Base-by-base conservation (phyloP, 2,329 filamentous ascomycete species). In the Colletotrichum costaricense region DNA sequence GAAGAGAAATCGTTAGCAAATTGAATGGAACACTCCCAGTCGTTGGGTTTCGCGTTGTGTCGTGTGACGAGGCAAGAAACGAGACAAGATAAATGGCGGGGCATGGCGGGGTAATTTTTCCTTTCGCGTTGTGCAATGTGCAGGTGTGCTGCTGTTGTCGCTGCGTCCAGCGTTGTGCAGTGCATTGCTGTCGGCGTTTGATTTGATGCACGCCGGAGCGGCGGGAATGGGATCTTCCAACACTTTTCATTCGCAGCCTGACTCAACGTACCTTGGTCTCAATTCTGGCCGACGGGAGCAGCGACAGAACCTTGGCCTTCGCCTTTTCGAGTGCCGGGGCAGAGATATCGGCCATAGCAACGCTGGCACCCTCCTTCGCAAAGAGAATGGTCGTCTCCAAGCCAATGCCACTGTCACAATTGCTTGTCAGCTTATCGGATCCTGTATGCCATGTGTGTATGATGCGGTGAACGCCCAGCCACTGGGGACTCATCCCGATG, bases 371-470 rank as follows among this genome's bases (percentile, higher is more conserved):
- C 86, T 98, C 95, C 76, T 93, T 93, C 73, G 92, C 93, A 80
- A 98, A 97, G 72, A 98, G 93, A 77, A 98, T 95, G 69, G 90
- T 90, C 2, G 95, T 98, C 86, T 98, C 95, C 62, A 98, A 93
- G 76, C 95, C 95, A 80, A 98, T 98, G 80, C 95, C 95, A 80
- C 95, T 95, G 79, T 26, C n/a, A 26, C 26, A 54, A 46, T 49
- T 8, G n/a, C 30, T 65, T 19, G 69, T 74, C 63, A 74, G 72
- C 68, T 59, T 58, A 57, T 66, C 62, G 67, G 24, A 30, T 55
- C 54, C 56, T 26, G 33, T 22, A 14, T 66, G 19, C 46, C 19
- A 26, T 59, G 33, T 59, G 42, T n/a, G 42, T 49, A 22, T 49
- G 42, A 49, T 42, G 55, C 30, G 60, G 46, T 66, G 30, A 60